phyloP scores from a whole-genome alignment of 257 asterid genomes.

The Solanum arcanum region DNA sequence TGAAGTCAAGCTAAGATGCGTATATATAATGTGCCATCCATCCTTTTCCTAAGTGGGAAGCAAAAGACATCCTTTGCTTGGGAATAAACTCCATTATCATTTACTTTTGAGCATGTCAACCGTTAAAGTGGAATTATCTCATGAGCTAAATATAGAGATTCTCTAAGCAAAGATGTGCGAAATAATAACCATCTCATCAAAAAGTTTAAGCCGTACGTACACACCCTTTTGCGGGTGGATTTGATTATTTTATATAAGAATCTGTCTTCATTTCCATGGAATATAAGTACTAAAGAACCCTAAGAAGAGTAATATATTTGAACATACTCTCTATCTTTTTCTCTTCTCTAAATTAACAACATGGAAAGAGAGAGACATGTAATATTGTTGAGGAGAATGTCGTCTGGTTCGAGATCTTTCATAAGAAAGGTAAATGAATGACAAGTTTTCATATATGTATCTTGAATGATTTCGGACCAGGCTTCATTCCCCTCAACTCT shows the following conservation, averaged over 20 bases:
- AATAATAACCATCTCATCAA: background rate
- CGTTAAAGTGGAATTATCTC: constrained; percentile 2
- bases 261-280: background rate
- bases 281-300: background rate
- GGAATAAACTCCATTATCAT: constrained; percentile 12
- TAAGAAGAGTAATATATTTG: background rate
- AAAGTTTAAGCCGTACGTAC: background rate
- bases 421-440: background rate
- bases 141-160: background rate
- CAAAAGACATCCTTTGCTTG: constrained; percentile 19
- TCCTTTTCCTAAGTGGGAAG: constrained; percentile 23
- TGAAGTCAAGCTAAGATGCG: background rate
- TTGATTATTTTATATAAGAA: background rate
- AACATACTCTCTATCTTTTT: background rate
- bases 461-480: constrained; percentile 51
- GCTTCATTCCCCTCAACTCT: constrained; percentile 77
- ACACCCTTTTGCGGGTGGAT: background rate
- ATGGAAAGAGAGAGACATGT: background rate
- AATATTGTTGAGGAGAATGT: constrained; percentile 57
- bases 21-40: background rate
- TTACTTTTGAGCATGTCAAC: constrained; percentile 17
- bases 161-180: background rate
- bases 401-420: constrained; percentile 69
- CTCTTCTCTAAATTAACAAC: background rate
- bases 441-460: background rate